phyloP scores from a whole-genome alignment of 1,139 yeast genomes.

The Yamadazyma aaseri region DNA sequence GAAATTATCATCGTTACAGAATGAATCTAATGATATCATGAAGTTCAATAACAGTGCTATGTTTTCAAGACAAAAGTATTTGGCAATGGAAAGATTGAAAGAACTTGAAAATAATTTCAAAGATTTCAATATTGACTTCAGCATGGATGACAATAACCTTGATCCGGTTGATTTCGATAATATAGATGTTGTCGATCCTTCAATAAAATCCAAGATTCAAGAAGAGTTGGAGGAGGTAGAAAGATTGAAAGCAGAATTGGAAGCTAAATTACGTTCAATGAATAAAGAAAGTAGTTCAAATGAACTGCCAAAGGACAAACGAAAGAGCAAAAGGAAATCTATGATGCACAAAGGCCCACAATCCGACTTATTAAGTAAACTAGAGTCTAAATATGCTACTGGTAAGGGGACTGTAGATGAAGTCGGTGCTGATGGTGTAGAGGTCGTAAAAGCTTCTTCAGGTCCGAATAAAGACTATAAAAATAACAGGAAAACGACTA shows the following conservation, averaged over 20 bases:
- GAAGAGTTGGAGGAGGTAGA: conserved; percentile 49
- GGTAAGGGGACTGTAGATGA: conserved; percentile 35
- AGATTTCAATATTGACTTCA: conserved; percentile 59
- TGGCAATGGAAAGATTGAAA: conserved; percentile 66
- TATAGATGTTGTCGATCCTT: conserved; percentile 28
- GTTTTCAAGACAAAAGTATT: conserved; percentile 54
- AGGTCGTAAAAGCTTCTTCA: conserved; percentile 12
- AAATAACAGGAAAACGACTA: conserved; percentile 31
- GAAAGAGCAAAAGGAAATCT: conserved; percentile 11
- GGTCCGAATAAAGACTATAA: conserved; percentile 20
- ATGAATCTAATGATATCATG: conserved; percentile 71
- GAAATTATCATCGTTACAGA: conserved; percentile 60
- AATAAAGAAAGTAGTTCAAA: conserved; percentile 10
- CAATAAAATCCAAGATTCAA: conserved; percentile 35
- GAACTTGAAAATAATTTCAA: conserved; percentile 62
- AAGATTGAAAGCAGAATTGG: conserved; percentile 42
- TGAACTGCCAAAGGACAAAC: conserved; percentile 4
- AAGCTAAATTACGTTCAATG: conserved; percentile 30
- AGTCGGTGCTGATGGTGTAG: no score
- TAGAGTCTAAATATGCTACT: conserved; percentile 51
- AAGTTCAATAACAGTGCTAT: conserved; percentile 64
- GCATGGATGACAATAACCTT: conserved; percentile 18
- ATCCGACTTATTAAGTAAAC: conserved; percentile 23
- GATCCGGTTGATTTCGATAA: conserved; percentile 7
- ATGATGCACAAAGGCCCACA: conserved; percentile 15